phyloP scores from a whole-genome alignment of 805 yeast genomes.

The Yamadazyma tumulicola region DNA sequence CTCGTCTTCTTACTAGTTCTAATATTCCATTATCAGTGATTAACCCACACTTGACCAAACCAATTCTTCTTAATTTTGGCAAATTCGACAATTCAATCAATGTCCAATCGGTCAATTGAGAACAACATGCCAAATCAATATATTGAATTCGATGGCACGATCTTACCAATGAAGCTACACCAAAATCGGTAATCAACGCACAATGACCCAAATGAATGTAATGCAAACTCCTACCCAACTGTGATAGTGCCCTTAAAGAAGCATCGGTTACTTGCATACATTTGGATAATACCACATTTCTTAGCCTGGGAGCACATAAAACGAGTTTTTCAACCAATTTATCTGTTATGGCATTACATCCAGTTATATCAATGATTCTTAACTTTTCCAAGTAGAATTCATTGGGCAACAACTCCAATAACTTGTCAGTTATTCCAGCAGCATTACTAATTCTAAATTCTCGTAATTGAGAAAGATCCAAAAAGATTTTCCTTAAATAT shows the following conservation, averaged over 20 bases:
- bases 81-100: slow-evolving; percentile 71
- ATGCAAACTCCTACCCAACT: slow-evolving; percentile 75
- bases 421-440: slow-evolving; percentile 61
- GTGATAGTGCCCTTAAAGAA: slow-evolving; percentile 66
- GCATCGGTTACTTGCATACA: slow-evolving; percentile 84
- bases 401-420: slow-evolving; percentile 53
- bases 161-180: slow-evolving; percentile 70
- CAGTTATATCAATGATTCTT: slow-evolving; percentile 81
- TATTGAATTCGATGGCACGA: slow-evolving; percentile 84
- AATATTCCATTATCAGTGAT: slow-evolving; percentile 82
- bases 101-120: slow-evolving; percentile 81
- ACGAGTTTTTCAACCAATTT: slow-evolving; percentile 70
- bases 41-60: slow-evolving; percentile 85
- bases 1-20: slow-evolving; percentile 63
- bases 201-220: slow-evolving; percentile 95
- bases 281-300: slow-evolving; percentile 86
- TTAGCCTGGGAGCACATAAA: slow-evolving; percentile 72
- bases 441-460: slow-evolving; percentile 83
- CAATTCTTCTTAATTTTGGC: slow-evolving; percentile 83
- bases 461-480: slow-evolving; percentile 65
- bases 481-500: slow-evolving; percentile 55
- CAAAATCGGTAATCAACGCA: slow-evolving; percentile 81
- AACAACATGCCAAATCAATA: slow-evolving; percentile 92
- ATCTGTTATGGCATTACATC: slow-evolving; percentile 79
- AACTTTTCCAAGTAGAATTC: slow-evolving; percentile 56